Conservation (phyloP, 208 protist genomes). For the Trypanosoma conorhini region DNA sequence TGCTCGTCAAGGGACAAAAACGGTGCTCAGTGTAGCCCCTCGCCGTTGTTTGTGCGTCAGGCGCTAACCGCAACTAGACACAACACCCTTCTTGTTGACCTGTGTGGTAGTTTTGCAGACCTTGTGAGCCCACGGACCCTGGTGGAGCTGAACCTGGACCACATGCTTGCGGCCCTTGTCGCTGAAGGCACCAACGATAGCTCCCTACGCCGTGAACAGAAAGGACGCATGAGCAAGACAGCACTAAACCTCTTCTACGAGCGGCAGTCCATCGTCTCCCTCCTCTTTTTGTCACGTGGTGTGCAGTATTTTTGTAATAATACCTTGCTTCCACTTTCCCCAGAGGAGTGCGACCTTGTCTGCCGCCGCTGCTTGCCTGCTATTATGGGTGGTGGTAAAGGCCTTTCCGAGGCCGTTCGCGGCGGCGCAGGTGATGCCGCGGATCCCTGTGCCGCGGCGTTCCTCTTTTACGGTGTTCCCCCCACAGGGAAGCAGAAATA, state of each 20-base stretch:
- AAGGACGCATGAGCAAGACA: constrained; percentile 28
- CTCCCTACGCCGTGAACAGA: constrained; percentile 65
- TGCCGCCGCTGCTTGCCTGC: constrained; percentile 39
- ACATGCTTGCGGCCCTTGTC: constrained; percentile 50
- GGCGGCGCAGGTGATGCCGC: background rate
- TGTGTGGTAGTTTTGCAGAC: constrained; percentile 47
- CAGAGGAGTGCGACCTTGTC: constrained; percentile 37
- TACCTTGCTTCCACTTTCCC: constrained; percentile 44
- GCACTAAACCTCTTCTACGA: constrained; percentile 22
- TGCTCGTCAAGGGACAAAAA: constrained; percentile 32
- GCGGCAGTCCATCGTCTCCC: constrained; percentile 37
- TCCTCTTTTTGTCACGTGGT: constrained; percentile 71
- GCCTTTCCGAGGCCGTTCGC: constrained; percentile 24
- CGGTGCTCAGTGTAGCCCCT: constrained; percentile 32
- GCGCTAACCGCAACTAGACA: constrained; percentile 30
- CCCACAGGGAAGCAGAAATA: constrained; percentile 21
- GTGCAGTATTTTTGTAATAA: constrained; percentile 55
- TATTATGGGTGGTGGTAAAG: constrained; percentile 38
- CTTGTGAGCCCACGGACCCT: constrained; percentile 39
- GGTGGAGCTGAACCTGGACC: constrained; percentile 40
- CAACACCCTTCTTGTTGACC: constrained; percentile 31
- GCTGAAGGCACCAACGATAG: constrained; percentile 44
- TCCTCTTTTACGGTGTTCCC: constrained; percentile 28
- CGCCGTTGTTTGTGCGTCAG: constrained; percentile 40
- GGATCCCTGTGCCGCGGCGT: constrained; percentile 1